Percentiles rank a stretch among this genome's conserved stretches.
Conservation (phyloP, 129 eudicot species). For the Flaveria sonorensis region DNA sequence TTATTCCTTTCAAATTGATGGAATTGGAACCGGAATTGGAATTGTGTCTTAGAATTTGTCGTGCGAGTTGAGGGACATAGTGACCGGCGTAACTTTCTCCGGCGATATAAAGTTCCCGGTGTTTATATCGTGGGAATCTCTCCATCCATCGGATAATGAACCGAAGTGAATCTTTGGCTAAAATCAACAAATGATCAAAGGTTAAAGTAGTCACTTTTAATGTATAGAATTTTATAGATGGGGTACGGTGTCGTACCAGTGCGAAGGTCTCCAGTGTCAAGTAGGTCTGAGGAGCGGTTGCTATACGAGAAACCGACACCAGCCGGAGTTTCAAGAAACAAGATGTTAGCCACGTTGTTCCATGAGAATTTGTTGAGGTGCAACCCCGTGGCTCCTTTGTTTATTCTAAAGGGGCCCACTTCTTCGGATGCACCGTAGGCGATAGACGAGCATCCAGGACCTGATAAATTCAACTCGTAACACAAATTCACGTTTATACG, state of each 20-base stretch:
- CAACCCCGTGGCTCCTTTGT: constrained; percentile 66
- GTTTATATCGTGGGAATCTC: constrained; percentile 82
- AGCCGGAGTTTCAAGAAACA: constrained; percentile 94
- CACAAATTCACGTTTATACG: too few relatives aligned
- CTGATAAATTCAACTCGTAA: constrained; percentile 30
- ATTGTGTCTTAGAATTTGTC: constrained; percentile 58
- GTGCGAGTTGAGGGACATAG: constrained; percentile 91
- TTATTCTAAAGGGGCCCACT: constrained; percentile 89
- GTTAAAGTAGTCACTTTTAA: neutral
- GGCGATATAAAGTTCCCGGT: constrained; percentile 63
- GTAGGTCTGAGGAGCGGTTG: constrained; percentile 79
- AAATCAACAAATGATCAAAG: neutral
- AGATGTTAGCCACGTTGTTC: constrained; percentile 81
- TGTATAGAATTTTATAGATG: neutral
- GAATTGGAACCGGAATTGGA: constrained; percentile 40
- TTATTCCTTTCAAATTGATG: constrained; percentile 78
- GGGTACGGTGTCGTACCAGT: constrained; percentile 54
- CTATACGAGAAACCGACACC: constrained; percentile 96
- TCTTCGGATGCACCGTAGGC: constrained; percentile 99
- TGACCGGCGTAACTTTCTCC: constrained; percentile 99
- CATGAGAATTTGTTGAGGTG: constrained; percentile 79
- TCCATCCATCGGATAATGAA: constrained; percentile 82
- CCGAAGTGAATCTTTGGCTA: constrained; percentile 82
- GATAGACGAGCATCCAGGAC: constrained; percentile 97
- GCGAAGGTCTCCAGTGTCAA: constrained; percentile 84